Evolutionary conservation across 129 eudicot species (phyloP).

Genomic region (Mikania micrantha): DNA sequence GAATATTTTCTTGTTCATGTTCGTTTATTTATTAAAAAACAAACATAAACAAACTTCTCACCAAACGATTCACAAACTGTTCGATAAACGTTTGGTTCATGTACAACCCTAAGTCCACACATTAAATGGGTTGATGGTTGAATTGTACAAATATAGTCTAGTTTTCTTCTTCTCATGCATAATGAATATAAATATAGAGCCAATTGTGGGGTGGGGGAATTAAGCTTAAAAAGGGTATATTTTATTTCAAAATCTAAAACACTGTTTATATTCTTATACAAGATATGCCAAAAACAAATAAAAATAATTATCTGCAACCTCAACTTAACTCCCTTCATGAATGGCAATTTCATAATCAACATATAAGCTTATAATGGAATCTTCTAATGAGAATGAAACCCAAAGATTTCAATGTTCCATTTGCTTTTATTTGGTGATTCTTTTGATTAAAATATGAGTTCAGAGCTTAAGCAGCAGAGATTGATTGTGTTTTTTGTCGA

Average conservation of each 20-base stretch:
- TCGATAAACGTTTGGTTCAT: no score
- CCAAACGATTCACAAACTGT: no score
- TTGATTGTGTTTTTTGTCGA: conserved; percentile 49
- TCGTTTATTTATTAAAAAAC: no score
- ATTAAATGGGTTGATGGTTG: no score
- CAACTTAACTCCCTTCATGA: neutral
- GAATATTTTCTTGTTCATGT: no score
- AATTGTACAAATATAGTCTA: neutral
- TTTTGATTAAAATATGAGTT: neutral
- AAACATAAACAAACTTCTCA: no score
- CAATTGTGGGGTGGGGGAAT: neutral
- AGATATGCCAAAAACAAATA: neutral
- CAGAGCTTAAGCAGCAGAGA: conserved; percentile 28
- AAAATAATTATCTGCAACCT: neutral
- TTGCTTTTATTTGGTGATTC: neutral
- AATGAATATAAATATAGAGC: neutral
- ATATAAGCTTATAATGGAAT: neutral
- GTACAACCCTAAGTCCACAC: no score
- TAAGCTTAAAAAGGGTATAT: neutral
- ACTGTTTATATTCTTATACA: neutral
- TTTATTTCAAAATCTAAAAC: neutral
- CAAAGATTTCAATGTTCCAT: neutral
- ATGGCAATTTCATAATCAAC: neutral
- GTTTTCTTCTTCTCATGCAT: neutral
- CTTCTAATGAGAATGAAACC: neutral